Conservation (phyloP, 192 early-diverging fungal genomes). For the Podila epigama region DNA sequence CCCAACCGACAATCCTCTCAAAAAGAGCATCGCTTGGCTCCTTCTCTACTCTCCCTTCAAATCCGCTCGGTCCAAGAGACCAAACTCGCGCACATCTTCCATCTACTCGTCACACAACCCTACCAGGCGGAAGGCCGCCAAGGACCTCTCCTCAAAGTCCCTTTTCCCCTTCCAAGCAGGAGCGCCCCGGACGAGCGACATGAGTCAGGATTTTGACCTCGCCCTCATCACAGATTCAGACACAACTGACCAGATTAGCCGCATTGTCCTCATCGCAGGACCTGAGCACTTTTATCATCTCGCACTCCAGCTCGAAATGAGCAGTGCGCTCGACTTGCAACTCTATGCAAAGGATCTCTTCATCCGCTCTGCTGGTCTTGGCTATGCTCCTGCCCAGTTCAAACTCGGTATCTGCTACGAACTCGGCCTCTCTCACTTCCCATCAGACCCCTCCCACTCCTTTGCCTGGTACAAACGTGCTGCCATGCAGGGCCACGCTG, state of each 20-base stretch:
- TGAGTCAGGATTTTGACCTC: background rate
- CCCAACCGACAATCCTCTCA: background rate
- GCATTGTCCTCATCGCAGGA: constrained; percentile 26
- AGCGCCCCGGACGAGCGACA: background rate
- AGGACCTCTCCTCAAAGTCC: background rate
- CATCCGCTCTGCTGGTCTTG: constrained; percentile 64
- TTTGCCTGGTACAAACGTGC: constrained; percentile 70
- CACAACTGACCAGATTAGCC: constrained; percentile 12
- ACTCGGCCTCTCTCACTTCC: constrained; percentile 57
- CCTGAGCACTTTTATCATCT: constrained; percentile 46
- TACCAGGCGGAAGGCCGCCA: background rate
- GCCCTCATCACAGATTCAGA: constrained; percentile 16
- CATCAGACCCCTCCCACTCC: constrained; percentile 54
- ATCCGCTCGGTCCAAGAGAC: background rate
- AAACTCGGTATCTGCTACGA: constrained; percentile 65
- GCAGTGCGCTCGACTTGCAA: constrained; percentile 19
- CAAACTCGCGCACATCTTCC: background rate
- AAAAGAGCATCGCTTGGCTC: background rate
- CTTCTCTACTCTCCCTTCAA: background rate
- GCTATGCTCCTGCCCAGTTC: constrained; percentile 66
- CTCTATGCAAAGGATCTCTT: constrained; percentile 62
- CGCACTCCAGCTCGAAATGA: constrained; percentile 39
- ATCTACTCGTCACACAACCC: background rate
- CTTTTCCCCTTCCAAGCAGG: background rate
- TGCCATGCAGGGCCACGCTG: constrained; percentile 69